These are phyloP conservation scores for Leccinum boreale DNA, from an alignment of 768 basidiomycete species.

Conservation along the genomic window DNA sequence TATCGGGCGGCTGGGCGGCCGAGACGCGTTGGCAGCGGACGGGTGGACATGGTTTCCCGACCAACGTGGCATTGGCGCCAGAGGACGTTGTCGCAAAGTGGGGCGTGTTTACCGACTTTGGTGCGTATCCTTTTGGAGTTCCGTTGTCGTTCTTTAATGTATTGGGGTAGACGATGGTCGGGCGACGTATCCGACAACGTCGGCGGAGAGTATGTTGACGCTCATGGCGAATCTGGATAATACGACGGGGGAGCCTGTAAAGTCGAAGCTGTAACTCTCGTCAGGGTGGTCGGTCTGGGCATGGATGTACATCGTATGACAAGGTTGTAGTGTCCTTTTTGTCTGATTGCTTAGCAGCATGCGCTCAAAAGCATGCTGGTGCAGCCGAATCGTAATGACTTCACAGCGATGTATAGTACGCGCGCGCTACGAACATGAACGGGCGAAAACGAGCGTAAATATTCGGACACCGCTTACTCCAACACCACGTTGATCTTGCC, in stretches of 20 bases:
- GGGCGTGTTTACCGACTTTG: slow-evolving; percentile 80
- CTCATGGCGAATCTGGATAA: slow-evolving; percentile 61
- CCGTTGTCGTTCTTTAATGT: not conserved
- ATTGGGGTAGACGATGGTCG: slow-evolving; percentile 63
- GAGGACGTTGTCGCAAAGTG: slow-evolving; percentile 82
- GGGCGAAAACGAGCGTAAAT: too few species aligned
- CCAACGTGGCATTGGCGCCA: slow-evolving; percentile 67
- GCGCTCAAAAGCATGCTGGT: too few species aligned
- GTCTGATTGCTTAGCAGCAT: not conserved
- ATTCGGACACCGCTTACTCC: too few species aligned
- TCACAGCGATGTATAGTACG: too few species aligned
- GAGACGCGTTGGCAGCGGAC: slow-evolving; percentile 92
- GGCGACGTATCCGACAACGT: slow-evolving; percentile 74
- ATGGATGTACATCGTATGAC: not conserved
- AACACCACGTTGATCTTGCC: too few species aligned
- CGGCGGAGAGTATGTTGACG: slow-evolving; percentile 75
- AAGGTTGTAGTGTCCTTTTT: not conserved
- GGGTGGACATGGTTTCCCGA: slow-evolving; percentile 84
- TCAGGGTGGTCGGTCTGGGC: not conserved
- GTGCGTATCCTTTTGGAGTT: slow-evolving; percentile 38
- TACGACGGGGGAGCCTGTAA: slow-evolving; percentile 30
- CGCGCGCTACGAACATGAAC: too few species aligned
- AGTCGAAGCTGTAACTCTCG: slow-evolving; percentile 48
- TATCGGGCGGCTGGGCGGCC: slow-evolving; percentile 88
- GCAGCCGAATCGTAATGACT: too few species aligned